phyloP scores from a whole-genome alignment of 495 filamentous ascomycete genomes.

The Penicillium arizonense region DNA sequence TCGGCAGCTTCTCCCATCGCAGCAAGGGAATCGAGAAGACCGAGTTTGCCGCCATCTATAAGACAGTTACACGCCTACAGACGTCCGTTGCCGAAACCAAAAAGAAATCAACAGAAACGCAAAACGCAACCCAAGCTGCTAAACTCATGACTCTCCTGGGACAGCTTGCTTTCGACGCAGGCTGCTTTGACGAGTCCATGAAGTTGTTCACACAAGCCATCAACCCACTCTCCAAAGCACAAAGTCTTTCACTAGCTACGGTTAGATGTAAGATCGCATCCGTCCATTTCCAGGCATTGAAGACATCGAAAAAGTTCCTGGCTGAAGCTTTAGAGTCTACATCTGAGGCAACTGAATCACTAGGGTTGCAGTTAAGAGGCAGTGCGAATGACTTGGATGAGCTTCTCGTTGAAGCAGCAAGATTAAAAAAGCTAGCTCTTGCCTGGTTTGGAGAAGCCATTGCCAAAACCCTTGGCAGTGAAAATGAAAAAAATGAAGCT shows the following conservation, averaged over 20 bases:
- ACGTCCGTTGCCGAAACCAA: slow-evolving; percentile 26
- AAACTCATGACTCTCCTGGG: slow-evolving; percentile 38
- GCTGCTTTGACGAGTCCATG: slow-evolving; percentile 43
- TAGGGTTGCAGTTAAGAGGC: slow-evolving; percentile 62
- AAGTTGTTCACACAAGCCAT: slow-evolving; percentile 38
- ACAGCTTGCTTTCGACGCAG: slow-evolving; percentile 46
- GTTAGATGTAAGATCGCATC: slow-evolving; percentile 45
- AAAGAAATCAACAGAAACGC: slow-evolving; percentile 22
- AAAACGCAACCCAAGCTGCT: slow-evolving; percentile 27
- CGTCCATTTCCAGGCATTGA: slow-evolving; percentile 38
- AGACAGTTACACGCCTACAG: slow-evolving; percentile 40
- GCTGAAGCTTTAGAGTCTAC: slow-evolving; percentile 24
- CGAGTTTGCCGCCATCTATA: slow-evolving; percentile 40
- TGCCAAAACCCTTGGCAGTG: slow-evolving; percentile 20
- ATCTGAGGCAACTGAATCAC: slow-evolving; percentile 39
- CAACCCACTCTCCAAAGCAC: slow-evolving; percentile 27
- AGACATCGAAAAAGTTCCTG: slow-evolving; percentile 22
- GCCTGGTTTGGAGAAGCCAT: slow-evolving; percentile 46
- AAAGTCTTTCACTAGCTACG: slow-evolving; percentile 36
- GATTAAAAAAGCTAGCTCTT: slow-evolving; percentile 59
- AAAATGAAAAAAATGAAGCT: slow-evolving; percentile 19
- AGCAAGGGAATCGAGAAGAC: slow-evolving; percentile 37
- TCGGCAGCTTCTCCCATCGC: slow-evolving; percentile 60
- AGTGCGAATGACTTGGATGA: slow-evolving; percentile 67
- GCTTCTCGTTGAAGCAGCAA: slow-evolving; percentile 61